These are phyloP conservation scores for Hypoxylon sp. DNA, from an alignment of 2,329 filamentous ascomycete genomes.

Conservation along the genomic window DNA sequence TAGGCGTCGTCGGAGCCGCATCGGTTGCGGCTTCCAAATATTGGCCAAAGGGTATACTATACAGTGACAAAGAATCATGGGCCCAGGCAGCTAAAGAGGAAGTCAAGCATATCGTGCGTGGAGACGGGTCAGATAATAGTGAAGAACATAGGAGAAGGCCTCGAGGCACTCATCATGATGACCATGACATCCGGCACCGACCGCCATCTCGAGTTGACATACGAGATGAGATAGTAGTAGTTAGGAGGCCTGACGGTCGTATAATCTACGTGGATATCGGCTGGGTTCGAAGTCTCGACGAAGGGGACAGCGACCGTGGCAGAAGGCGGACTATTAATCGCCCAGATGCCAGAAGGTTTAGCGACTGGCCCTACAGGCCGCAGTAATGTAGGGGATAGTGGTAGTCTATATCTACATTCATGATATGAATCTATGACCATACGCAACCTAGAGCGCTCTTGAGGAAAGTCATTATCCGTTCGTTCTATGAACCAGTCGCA, in stretches of 20 bases:
- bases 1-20: slow-evolving; percentile 56
- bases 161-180: neutral
- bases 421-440: neutral
- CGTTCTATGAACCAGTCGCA: neutral
- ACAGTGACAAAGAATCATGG: slow-evolving; percentile 58
- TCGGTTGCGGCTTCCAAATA: slow-evolving; percentile 55
- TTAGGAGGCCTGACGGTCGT: slow-evolving; percentile 13
- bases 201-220: slow-evolving; percentile 9
- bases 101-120: slow-evolving; percentile 25
- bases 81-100: slow-evolving; percentile 45
- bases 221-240: slow-evolving; percentile 20
- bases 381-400: slow-evolving; percentile 1
- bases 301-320: neutral
- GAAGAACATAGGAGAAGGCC: slow-evolving; percentile 6
- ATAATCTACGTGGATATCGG: slow-evolving; percentile 18
- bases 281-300: slow-evolving; percentile 2
- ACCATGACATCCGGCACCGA: slow-evolving; percentile 5
- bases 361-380: neutral
- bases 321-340: slow-evolving; percentile 1
- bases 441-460: neutral
- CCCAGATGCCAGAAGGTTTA: slow-evolving; percentile 1
- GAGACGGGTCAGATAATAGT: slow-evolving; percentile 3
- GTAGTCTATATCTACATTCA: neutral
- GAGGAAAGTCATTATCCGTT: neutral
- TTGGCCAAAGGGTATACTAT: slow-evolving; percentile 56